phyloP scores from a whole-genome alignment of 148 eudicot genomes.

The Oxyria digyna region DNA sequence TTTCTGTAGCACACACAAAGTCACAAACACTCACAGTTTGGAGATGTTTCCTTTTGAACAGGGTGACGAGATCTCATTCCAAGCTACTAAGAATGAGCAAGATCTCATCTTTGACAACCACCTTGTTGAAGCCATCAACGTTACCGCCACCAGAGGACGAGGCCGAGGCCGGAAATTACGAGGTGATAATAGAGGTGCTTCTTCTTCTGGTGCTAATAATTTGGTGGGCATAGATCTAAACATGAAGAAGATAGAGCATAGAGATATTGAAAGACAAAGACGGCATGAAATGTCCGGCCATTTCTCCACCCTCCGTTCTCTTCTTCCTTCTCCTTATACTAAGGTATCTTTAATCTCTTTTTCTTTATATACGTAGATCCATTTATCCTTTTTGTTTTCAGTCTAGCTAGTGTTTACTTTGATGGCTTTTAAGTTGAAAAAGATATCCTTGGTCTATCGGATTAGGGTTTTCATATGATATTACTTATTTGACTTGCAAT shows the following conservation, averaged over 20 bases:
- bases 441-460: background rate
- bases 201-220: background rate
- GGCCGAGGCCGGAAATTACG: background rate
- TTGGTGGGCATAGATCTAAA: background rate
- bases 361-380: background rate
- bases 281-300: constrained; percentile 68
- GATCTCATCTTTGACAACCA: background rate
- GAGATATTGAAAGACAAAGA: constrained; percentile 61
- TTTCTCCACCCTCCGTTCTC: constrained; percentile 41
- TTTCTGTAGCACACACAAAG: too few species aligned
- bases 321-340: constrained; percentile 53
- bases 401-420: background rate
- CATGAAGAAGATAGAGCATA: constrained; percentile 24
- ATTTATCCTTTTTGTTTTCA: background rate
- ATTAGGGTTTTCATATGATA: background rate
- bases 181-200: background rate
- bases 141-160: background rate
- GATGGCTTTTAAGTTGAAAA: background rate
- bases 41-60: constrained; percentile 28
- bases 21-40: background rate
- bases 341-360: constrained; percentile 24
- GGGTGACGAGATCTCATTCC: constrained; percentile 22
- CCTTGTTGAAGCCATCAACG: background rate
- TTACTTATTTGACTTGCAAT: too few species aligned
- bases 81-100: constrained; percentile 1